Base-by-base conservation (phyloP, 2,329 filamentous ascomycete species). In the Berkeleyomyces rouxiae region DNA sequence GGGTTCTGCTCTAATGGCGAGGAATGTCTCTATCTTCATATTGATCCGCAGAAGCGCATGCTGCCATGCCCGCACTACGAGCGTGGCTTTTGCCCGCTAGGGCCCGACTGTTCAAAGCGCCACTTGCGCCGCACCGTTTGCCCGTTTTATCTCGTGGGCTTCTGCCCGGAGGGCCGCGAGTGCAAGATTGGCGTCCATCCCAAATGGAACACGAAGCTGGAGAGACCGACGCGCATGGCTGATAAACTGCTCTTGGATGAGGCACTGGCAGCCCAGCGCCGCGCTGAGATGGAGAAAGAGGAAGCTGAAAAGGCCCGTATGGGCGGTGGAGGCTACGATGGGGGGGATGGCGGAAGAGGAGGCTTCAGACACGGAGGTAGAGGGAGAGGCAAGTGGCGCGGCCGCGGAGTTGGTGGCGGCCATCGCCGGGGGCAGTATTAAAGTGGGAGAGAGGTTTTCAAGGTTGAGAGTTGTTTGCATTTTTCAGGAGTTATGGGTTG, bases 1-100 rank as follows among this genome's bases (percentile, higher is more conserved):
- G 90, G 90, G 63, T 96, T 95, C 73, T 99, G 93, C 76, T 89
- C 88, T 66, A 96, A 96, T 75, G 93, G 92, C 67, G 92, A 97
- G 73, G 93, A 99, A 75, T 99, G 93, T 71, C 78, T 95, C 4
- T 96, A 95, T 72, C 83, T 95, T 57, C 90, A 96, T 74, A 87
- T 95, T 69, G 89, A 93, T 69, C 87, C 90, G 59, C 81, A 89
- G 71, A 84, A 86, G 65, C 85, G 89, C 70, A 77, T 89, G 68
- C 88, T 84, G 36, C 84, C 88, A 0, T 95, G 90, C 69, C 88
- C 90, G 67, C 88, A 95, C 74, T 99, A 96, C 77, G 90, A 96
- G 66, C 85, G 87, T 68, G 93, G 93, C 1, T 97, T 97, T 77
- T 99, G 93, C 70, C 89, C 90, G 16, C 80, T 97, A 7, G 93